Evolutionary conservation across 768 basidiomycete genomes (phyloP), one percentile per base, ranked within the genome.

Genomic region (Hypsizygus marmoreus): DNA sequence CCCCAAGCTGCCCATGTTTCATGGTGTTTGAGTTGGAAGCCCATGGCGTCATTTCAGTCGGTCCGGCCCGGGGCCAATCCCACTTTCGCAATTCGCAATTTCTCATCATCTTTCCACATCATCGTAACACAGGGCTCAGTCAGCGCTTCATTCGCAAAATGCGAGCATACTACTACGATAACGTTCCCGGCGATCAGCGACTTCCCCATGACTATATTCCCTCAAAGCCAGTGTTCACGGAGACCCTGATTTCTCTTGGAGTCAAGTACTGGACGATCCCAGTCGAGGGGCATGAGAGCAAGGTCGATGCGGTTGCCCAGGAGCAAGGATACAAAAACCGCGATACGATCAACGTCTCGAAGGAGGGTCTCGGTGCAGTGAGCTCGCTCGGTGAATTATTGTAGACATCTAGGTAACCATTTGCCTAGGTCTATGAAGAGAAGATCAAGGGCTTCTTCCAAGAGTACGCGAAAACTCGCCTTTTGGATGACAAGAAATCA

Each of bases 371-470:
- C 37, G 94, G 93, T 1, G 90, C 90, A 46, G 72, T 79, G 52
- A 17, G 71, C 65, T n/a, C 25, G 17, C n/a, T 24, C 24, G 28
- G 23, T 17, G 35, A n/a, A 36, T 17, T 3, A 38, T 17, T 11
- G 17, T 37, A 19, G 12, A 38, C 16, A 19, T 23, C 25, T 42
- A 11, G 31, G 20, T 33, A 26, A 28, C 36, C 28, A 20, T 12
- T 17, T 39, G 26, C 9, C 3, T 40, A 76, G 70, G 55, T 69
- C 6, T 95, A 91, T 66, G 92, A 97, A 57, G 60, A 74, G 17
- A 92, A 88, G 67, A 78, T 95, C 61, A 87, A 88, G 62, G 73
- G 61, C 0, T 95, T 95, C 67, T 95, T 89, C 56, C 74, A 86
- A 43, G 91, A 94, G 89, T 91, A 56, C 49, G 84, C 63, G 32